Conservation (phyloP, 495 filamentous ascomycete species). For the Barbatosphaeria neglecta region DNA sequence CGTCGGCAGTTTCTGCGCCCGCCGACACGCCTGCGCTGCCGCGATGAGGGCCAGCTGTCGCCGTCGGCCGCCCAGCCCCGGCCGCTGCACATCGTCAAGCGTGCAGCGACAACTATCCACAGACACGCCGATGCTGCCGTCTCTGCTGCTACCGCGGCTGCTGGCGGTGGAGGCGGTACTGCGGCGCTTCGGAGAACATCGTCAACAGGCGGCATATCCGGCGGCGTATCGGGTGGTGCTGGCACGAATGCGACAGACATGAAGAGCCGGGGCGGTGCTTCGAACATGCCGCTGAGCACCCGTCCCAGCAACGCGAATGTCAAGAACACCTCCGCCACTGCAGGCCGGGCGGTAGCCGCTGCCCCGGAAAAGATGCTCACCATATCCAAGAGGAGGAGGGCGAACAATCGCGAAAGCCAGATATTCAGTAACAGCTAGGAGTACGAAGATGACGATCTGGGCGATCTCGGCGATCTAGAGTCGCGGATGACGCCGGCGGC, state of each 20-base stretch:
- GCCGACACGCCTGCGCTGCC: not conserved
- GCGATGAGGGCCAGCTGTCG: not conserved
- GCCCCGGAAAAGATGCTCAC: conserved; percentile 7
- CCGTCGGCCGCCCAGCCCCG: not conserved
- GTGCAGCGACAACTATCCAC: not conserved
- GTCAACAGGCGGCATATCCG: no score
- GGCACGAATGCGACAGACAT: no score
- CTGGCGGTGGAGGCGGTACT: not conserved
- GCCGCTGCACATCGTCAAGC: conserved; percentile 22
- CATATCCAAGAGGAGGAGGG: conserved; percentile 16
- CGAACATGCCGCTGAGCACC: no score
- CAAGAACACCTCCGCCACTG: no score
- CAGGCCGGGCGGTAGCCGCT: no score
- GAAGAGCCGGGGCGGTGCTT: conserved; percentile 11
- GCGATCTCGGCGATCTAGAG: no score
- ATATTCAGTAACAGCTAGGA: not conserved
- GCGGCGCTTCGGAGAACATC: no score
- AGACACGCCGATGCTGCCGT: not conserved
- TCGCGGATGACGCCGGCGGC: not conserved
- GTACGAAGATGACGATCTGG: not conserved
- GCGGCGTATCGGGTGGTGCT: no score
- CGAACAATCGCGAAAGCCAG: not conserved
- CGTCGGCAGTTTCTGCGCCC: no score
- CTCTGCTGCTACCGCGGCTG: not conserved
- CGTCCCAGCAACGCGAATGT: no score